Percentiles rank a stretch among this genome's conserved stretches.
Conservation (phyloP, 805 yeast species). For the Hanseniaspora clermontiae region DNA sequence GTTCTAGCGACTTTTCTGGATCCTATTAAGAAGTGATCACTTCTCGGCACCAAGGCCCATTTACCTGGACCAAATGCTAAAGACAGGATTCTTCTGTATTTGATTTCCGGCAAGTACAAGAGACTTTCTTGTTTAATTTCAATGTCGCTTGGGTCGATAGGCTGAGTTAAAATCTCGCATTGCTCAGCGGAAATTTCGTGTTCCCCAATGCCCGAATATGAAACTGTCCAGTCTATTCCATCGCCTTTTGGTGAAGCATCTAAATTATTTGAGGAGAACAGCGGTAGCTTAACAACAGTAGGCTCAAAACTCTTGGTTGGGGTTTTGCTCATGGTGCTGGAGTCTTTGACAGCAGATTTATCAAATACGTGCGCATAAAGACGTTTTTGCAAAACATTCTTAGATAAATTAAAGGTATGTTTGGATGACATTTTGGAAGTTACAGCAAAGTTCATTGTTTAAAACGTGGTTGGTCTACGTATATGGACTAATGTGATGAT, state of each 20-base stretch:
- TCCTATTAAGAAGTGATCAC: constrained; percentile 61
- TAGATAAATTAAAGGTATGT: too few species aligned
- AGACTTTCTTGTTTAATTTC: constrained; percentile 95
- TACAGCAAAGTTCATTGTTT: too few species aligned
- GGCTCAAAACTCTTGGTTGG: background rate
- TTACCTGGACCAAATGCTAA: constrained; percentile 96
- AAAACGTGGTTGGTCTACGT: too few species aligned
- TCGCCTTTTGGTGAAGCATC: constrained; percentile 1
- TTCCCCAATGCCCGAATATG: constrained; percentile 75
- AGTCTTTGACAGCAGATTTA: background rate
- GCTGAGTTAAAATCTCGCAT: constrained; percentile 47
- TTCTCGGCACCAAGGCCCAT: constrained; percentile 94
- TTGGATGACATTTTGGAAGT: too few species aligned
- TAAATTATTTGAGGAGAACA: background rate
- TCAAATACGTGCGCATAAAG: background rate
- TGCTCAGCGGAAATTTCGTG: constrained; percentile 57
- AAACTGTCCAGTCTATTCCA: constrained; percentile 61
- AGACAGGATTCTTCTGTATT: constrained; percentile 79
- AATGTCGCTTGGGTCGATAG: constrained; percentile 57
- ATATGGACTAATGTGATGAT: too few species aligned
- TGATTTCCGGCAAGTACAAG: constrained; percentile 84
- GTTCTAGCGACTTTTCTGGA: constrained; percentile 71
- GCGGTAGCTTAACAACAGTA: background rate
- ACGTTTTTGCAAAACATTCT: too few species aligned
- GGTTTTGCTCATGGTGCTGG: too few species aligned